phyloP scores from a whole-genome alignment of 345 rosid genomes.

The Citrus reticulata region DNA sequence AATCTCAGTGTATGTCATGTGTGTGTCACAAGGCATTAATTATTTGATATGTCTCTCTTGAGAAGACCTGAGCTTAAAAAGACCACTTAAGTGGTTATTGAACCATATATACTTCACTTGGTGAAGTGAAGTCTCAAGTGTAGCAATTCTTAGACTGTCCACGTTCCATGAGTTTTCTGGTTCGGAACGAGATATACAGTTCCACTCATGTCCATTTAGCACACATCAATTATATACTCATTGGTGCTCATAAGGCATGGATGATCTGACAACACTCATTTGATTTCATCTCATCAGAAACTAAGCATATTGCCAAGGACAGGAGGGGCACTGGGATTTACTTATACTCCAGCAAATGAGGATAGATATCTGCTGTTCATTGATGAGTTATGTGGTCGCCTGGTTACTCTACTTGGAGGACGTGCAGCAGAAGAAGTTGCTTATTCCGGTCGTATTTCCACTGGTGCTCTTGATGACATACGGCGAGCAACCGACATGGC shows the following conservation, averaged over 20 bases:
- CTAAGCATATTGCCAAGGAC: constrained; percentile 96
- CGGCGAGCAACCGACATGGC: constrained; percentile 95
- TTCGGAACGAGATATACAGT: background rate
- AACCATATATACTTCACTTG: background rate
- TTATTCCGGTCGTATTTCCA: constrained; percentile 86
- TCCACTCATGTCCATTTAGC: background rate
- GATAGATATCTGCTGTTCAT: constrained; percentile 91
- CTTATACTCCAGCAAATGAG: constrained; percentile 79
- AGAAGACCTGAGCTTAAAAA: background rate
- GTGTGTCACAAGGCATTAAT: background rate
- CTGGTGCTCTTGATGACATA: constrained; percentile 96
- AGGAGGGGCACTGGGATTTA: constrained; percentile 95
- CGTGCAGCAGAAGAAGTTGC: constrained; percentile 97
- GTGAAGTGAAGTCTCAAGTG: background rate
- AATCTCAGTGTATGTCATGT: background rate
- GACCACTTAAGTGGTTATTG: background rate
- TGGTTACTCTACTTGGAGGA: constrained; percentile 97
- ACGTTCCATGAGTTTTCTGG: background rate
- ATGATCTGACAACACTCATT: background rate
- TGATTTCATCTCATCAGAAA: constrained; percentile 46
- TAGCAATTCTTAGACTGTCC: background rate
- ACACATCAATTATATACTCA: background rate
- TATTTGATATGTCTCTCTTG: background rate
- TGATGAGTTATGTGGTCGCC: constrained; percentile 88
- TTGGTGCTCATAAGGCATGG: background rate